Evolutionary conservation across 31 red algal species (phyloP), one percentile per base, ranked within the genome.

Genomic region (Odonthalia washingtoniensis): DNA sequence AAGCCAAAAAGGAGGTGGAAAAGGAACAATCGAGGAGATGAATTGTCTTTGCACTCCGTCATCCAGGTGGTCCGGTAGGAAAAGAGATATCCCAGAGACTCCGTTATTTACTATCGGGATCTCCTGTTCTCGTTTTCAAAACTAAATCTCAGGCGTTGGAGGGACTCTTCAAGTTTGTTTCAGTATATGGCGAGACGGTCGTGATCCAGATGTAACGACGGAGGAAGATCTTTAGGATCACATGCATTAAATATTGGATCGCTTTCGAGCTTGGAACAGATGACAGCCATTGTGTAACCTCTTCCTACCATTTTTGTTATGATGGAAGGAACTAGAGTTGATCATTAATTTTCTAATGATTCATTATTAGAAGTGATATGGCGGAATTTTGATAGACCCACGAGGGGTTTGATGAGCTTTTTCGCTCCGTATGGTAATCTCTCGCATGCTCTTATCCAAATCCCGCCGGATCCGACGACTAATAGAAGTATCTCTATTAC

Each of bases 141-240:
- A 38, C 65, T 5, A 78, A 79, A 0, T 36, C 57, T 0, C 60
- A 88, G 9, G 57, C 49, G 4, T 80, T 38, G 75, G n/a, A 80
- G 61, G 74, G 64, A 24, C 0, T 63, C 0, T 88, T 80, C 38
- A 72, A 36, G 1, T 80, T 88, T 45, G 35, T 88, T 17, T 52
- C 49, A 32, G 46, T 88, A 34, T 72, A 78, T 80, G 73, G 85
- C 6, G 64, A 52, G 21, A 88, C 85, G 31, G 85, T 80, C 70
- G 75, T 88, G 18, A 74, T 88, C 34, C 75, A 88, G 67, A 17
- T 72, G 12, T 43, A 2, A 0, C 31, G 32, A 24, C 46, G 73
- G 27, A 33, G 63, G 17, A 69, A 68, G 64, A 88, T 80, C 3
- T 88, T 80, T 18, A 18, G 61, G 3, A 53, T 40, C 44, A 88